Base-by-base conservation (phyloP, 306 rosid species). In the Canavalia ensiformis region DNA sequence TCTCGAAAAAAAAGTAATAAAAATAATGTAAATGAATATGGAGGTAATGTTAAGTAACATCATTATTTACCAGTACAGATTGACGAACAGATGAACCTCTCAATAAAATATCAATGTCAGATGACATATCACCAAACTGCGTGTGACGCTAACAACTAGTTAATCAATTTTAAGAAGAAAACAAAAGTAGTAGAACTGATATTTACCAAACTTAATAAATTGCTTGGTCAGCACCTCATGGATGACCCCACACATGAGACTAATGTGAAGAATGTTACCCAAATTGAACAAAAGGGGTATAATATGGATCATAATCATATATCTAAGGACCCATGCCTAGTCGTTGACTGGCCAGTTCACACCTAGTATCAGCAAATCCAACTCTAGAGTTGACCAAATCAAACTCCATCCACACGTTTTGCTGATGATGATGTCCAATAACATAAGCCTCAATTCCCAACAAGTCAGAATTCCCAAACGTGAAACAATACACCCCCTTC, bases 361-460 rank as follows among this genome's bases (percentile, higher is more conserved):
- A 94, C 63, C 81, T 87, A 2, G 91, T 83, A 42, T 86, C 87
- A 2, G 89, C 94, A 62, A 94, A 89, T 57, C 98, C 97, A 47
- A 94, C 87, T 72, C 98, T 87, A 2, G 93, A 89, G 46, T 86
- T 92, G 46, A 39, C 93, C 80, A 92, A 49, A 74, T 94, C 98
- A 65, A 92, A 94, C 77, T 94, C 98, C 94, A 92, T 88, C 98
- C 98, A 94, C 88, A 94, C 80, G 72, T 94, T 92, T 54, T 90
- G 97, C 75, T 94, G 98, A 50, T 94, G 98, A 78, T 94, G 87
- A 52, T 94, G 92, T 0, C 97, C 98, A 72, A 94, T 90, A 67
- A 94, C 87, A 10, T 79, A 92, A 1, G 97, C 94, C 45, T 92
- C 97, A 8, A 89, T 68, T 0, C 97, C 97, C 73, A 90, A 52